These are phyloP conservation scores for Sarocladium strictum DNA, from an alignment of 2,329 filamentous ascomycete genomes.

Conservation along the genomic window DNA sequence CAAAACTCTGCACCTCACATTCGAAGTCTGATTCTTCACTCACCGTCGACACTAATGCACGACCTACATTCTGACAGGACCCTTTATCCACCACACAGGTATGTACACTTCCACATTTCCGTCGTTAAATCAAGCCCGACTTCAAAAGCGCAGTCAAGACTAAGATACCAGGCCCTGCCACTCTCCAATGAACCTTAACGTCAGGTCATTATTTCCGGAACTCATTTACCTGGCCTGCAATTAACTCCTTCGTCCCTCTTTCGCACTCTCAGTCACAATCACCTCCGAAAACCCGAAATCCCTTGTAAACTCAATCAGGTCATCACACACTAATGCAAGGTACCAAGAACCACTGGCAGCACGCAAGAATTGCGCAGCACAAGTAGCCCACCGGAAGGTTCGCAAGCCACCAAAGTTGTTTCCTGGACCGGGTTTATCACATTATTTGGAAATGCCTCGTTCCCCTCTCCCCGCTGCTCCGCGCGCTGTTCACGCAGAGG, in stretches of 20 bases:
- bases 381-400: not conserved
- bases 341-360: not conserved
- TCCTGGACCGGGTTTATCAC: not conserved
- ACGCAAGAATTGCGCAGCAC: not conserved
- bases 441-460: not conserved
- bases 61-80: not conserved
- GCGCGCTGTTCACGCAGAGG: not conserved
- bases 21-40: not conserved
- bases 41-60: not conserved
- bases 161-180: too few species aligned
- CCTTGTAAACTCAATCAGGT: not conserved
- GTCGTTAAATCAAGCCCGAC: too few species aligned
- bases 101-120: too few species aligned
- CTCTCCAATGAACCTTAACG: too few species aligned
- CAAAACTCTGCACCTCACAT: not conserved
- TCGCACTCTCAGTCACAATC: too few species aligned
- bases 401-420: not conserved
- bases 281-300: too few species aligned
- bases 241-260: too few species aligned
- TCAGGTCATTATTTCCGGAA: too few species aligned
- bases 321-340: constrained; percentile 4
- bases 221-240: too few species aligned
- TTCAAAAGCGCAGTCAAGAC: too few species aligned
- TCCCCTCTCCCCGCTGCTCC: too few species aligned
- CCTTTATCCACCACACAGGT: not conserved